A percentile compares a stretch with the other conserved stretches of the same genome.
phyloP scores from a whole-genome alignment of 2,329 filamentous ascomycete species.

The Hymenoscyphus repandus region DNA sequence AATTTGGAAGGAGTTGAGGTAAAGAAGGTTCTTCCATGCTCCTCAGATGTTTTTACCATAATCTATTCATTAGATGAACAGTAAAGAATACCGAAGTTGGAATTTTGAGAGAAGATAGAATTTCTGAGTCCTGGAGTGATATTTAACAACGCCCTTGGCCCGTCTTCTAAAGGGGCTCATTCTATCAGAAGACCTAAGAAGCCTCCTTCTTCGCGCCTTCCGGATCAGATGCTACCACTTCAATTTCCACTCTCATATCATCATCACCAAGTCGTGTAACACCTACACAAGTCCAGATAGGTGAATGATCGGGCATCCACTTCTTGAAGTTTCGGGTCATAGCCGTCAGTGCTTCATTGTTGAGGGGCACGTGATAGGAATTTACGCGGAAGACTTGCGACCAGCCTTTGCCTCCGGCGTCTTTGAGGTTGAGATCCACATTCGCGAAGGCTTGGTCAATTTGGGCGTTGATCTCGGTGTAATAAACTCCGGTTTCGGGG shows the following conservation, averaged over 20 bases:
- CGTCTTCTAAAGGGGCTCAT: too few relatives aligned
- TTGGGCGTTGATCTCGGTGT: conserved; percentile 37
- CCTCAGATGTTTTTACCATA: too few relatives aligned
- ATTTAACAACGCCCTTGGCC: too few relatives aligned
- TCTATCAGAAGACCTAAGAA: too few relatives aligned
- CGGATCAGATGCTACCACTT: conserved; percentile 43
- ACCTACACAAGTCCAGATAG: conserved; percentile 49
- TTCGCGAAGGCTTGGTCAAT: conserved; percentile 52
- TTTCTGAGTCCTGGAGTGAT: too few relatives aligned
- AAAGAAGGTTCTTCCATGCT: too few relatives aligned
- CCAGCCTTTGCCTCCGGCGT: conserved; percentile 52
- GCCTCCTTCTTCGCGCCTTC: not conserved
- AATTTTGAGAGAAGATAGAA: too few relatives aligned
- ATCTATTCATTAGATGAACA: too few relatives aligned
- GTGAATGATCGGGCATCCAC: conserved; percentile 47
- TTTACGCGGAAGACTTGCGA: conserved; percentile 46
- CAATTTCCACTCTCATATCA: conserved; percentile 54
- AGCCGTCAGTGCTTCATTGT: conserved; percentile 35
- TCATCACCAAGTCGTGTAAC: conserved; percentile 42
- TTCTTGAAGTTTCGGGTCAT: conserved; percentile 44
- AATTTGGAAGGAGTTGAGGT: too few relatives aligned
- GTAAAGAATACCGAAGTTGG: too few relatives aligned
- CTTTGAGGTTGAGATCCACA: conserved; percentile 44
- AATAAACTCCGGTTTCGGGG: conserved; percentile 20
- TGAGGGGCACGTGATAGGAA: conserved; percentile 40